Evolutionary conservation across 768 basidiomycete species (phyloP).

Genomic region (Leccinum boreale): DNA sequence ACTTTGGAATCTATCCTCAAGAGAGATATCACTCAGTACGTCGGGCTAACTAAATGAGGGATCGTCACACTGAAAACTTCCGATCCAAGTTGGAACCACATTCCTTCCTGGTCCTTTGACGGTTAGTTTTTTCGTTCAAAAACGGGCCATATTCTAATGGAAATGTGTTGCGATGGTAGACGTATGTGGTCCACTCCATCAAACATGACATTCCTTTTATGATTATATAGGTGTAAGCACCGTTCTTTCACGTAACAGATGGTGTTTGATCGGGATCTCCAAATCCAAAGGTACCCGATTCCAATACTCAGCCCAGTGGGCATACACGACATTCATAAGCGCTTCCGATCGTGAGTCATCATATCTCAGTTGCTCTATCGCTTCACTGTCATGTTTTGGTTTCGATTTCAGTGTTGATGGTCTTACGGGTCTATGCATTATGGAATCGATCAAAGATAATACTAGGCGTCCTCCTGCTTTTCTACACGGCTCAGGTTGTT

Average conservation of each 20-base stretch:
- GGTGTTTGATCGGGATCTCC: background rate
- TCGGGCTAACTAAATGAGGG: background rate
- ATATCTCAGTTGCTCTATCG: background rate
- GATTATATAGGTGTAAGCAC: background rate
- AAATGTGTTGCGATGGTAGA: background rate
- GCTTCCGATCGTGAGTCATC: background rate
- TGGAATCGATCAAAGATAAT: background rate
- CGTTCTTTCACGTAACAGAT: background rate
- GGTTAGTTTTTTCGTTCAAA: background rate
- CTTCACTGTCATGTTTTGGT: background rate
- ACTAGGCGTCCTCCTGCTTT: background rate
- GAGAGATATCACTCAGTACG: background rate
- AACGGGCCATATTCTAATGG: background rate
- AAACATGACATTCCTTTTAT: background rate
- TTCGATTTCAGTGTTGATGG: background rate
- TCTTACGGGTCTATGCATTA: background rate
- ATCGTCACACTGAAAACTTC: background rate
- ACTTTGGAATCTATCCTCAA: background rate
- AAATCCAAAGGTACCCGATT: background rate
- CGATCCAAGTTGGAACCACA: background rate
- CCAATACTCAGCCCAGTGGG: background rate
- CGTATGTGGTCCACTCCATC: background rate
- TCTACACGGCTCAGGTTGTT: background rate
- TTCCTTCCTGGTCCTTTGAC: background rate
- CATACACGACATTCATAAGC: background rate